Evolutionary conservation across 2,329 filamentous ascomycete species (phyloP).

Genomic region (Elsinoe necatrix): DNA sequence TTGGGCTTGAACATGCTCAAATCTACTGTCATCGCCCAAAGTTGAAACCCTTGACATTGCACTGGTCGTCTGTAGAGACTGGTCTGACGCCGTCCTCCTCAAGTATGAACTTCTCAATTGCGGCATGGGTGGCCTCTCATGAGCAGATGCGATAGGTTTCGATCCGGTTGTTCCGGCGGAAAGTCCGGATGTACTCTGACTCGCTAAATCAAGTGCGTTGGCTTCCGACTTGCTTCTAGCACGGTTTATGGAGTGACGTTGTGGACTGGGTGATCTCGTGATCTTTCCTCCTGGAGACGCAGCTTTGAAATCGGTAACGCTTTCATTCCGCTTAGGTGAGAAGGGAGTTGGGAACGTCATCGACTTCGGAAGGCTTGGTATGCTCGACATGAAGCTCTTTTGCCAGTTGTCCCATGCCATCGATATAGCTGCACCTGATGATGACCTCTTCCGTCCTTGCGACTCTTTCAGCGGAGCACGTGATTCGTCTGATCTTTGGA

Average conservation of each 20-base stretch:
- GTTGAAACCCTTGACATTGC: slow-evolving; percentile 71
- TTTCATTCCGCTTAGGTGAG: slow-evolving; percentile 18
- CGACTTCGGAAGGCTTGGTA: slow-evolving; percentile 26
- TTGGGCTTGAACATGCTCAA: slow-evolving; percentile 71
- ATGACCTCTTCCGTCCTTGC: slow-evolving; percentile 35
- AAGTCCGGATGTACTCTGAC: neutral
- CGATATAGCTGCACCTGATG: slow-evolving; percentile 17
- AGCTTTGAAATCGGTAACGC: slow-evolving; percentile 2
- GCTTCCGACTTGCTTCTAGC: slow-evolving; percentile 12
- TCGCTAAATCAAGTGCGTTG: neutral
- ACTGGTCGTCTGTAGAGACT: slow-evolving; percentile 65
- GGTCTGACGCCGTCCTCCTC: slow-evolving; percentile 62
- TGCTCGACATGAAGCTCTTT: slow-evolving; percentile 24
- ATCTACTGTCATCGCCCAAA: slow-evolving; percentile 73
- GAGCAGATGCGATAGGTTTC: neutral
- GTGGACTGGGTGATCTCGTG: neutral
- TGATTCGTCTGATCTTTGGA: slow-evolving; percentile 30
- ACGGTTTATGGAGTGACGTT: neutral
- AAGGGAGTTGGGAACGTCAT: slow-evolving; percentile 25
- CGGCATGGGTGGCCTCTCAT: neutral
- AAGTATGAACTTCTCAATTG: slow-evolving; percentile 29
- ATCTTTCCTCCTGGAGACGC: neutral
- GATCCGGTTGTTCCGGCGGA: slow-evolving; percentile 5
- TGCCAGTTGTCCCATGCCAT: slow-evolving; percentile 20
- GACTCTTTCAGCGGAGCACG: slow-evolving; percentile 32